Percentiles rank a stretch among this genome's conserved stretches.
Evolutionary conservation across 1,284 basidiomycete genomes (phyloP).

Genomic region (Laetiporus sulphureus): DNA sequence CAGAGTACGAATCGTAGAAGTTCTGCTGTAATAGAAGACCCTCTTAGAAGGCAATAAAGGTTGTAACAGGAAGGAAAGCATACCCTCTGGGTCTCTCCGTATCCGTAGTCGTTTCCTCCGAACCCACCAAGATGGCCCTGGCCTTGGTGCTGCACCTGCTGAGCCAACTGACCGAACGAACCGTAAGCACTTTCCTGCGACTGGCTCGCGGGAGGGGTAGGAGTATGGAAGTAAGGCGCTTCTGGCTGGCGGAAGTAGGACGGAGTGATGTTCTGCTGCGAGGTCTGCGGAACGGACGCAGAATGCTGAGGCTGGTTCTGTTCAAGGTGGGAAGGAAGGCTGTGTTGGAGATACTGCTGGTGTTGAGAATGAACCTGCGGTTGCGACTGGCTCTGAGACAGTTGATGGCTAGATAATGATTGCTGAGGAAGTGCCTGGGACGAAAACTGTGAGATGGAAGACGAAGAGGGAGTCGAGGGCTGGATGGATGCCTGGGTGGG

Average conservation of each 20-base stretch:
- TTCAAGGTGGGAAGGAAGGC: conserved; percentile 56
- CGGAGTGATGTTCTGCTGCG: conserved; percentile 32
- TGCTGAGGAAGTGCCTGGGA: conserved; percentile 22
- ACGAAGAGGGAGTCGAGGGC: conserved; percentile 20
- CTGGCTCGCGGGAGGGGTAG: conserved; percentile 64
- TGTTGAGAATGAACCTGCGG: conserved; percentile 30
- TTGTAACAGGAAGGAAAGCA: conserved; percentile 19
- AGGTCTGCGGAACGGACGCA: conserved; percentile 14
- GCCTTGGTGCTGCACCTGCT: conserved; percentile 40
- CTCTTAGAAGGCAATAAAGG: not conserved
- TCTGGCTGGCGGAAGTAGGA: conserved; percentile 65
- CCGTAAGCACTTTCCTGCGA: conserved; percentile 60
- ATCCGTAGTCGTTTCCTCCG: conserved; percentile 55
- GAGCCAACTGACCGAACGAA: conserved; percentile 56
- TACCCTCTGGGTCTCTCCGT: conserved; percentile 59
- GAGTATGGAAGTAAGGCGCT: conserved; percentile 64
- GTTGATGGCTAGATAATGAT: conserved; percentile 35
- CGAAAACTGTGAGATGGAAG: conserved; percentile 34
- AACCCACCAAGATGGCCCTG: conserved; percentile 53
- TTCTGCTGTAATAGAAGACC: conserved; percentile 32
- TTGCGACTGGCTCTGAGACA: conserved; percentile 24
- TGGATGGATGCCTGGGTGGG: conserved; percentile 22
- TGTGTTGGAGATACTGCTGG: conserved; percentile 58
- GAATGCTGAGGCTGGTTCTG: conserved; percentile 35
- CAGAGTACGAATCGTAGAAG: conserved; percentile 66